Conservation (phyloP, 495 filamentous ascomycete species). For the Neurospora sp. region DNA sequence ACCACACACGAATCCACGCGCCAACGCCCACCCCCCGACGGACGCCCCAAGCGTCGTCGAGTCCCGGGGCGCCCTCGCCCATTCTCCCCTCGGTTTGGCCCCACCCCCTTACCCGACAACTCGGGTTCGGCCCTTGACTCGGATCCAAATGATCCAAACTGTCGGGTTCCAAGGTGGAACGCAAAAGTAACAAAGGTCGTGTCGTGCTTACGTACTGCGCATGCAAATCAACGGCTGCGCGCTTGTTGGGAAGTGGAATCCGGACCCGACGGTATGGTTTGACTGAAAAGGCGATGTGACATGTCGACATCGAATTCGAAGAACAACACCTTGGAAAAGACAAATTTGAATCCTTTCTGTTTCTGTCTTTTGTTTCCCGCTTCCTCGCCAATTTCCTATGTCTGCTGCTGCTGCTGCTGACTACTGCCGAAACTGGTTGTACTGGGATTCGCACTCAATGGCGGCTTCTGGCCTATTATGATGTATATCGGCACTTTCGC, state of each 20-base stretch:
- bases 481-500: constrained; percentile 33
- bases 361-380: not conserved
- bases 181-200: not conserved
- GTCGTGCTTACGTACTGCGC: not conserved
- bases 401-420: not conserved
- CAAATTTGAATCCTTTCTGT: not conserved
- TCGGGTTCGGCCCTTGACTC: not conserved
- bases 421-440: not conserved
- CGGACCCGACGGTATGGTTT: not conserved
- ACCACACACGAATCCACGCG: not conserved
- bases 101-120: not conserved
- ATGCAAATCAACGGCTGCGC: not conserved
- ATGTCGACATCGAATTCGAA: not conserved
- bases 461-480: constrained; percentile 36
- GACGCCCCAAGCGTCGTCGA: not conserved
- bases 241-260: not conserved
- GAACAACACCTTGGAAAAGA: not conserved
- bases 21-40: not conserved
- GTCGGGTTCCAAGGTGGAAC: not conserved
- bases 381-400: not conserved
- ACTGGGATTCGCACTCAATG: not conserved
- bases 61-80: not conserved
- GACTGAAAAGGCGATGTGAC: not conserved
- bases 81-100: not conserved
- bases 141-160: not conserved